Evolutionary conservation across 495 filamentous ascomycete genomes (phyloP), one percentile per base, ranked within the genome.

Genomic region (Oidiodendron maius): DNA sequence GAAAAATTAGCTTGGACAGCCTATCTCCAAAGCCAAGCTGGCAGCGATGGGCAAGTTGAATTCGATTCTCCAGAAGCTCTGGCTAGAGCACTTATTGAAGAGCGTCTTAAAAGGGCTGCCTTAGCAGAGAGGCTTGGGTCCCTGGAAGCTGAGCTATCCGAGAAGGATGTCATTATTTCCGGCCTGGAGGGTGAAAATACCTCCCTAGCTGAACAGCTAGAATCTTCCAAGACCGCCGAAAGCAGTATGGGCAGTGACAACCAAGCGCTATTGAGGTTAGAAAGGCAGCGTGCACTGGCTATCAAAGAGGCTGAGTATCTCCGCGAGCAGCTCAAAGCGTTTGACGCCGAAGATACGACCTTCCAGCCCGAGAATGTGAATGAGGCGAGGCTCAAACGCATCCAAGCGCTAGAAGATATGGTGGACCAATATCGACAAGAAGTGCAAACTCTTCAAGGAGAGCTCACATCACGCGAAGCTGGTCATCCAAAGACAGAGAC

Each of bases 221-320:
- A 95, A 55, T 84, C 83, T 53, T 58, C 84, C 9, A 83, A 80
- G 53, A 60, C 72, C 8, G 57, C 61, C 4, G 65, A 10, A 65
- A 66, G n/a, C 64, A 62, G 24, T 17, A 17, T 40, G 15, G 75
- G 84, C 22, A 71, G 61, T 51, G 76, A 77, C 30, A 72, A 71
- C 44, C 86, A 82, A 60, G 70, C 78, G n/a, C 77, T 84, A 37
- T 74, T 90, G 18, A 70, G 79, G 5, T 48, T 78, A 1, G 91
- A 99, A 59, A 74, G 91, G 30, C 91, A 96, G 61, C 83, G 87
- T 48, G 78, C 78, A 5, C 75, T 97, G 3, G 89, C 89, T 3
- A 65, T 88, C 17, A 95, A 95, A 58, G 94, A 99, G 61, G 87
- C 94, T 5, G 88, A 96, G 53, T 93, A 91, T 61, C 74, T 99